These are phyloP conservation scores for Arachis stenosperma DNA, from an alignment of 306 rosid species.

Conservation along the genomic window DNA sequence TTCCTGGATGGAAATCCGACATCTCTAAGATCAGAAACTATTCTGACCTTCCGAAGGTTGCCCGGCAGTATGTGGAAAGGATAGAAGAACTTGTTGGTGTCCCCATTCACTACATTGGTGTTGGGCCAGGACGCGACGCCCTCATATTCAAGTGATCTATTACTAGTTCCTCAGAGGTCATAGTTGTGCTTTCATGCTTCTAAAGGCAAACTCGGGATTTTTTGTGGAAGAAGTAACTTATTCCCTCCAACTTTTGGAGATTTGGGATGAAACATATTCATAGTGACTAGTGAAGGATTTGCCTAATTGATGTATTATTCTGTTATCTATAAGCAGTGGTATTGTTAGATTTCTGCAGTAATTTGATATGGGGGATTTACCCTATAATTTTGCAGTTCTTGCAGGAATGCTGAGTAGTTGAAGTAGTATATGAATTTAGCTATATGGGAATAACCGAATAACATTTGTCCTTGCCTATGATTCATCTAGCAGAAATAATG, in stretches of 20 bases:
- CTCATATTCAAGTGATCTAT: constrained; percentile 66
- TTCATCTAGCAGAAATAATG: constrained; percentile 38
- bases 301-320: constrained; percentile 35
- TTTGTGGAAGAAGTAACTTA: constrained; percentile 32
- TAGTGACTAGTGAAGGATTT: constrained; percentile 43
- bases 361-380: constrained; percentile 17
- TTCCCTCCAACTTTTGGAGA: constrained; percentile 28
- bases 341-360: constrained; percentile 22
- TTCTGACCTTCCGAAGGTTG: too few species aligned
- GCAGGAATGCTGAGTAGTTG: constrained; percentile 25
- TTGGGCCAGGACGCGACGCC: constrained; percentile 97
- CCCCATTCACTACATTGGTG: constrained; percentile 91
- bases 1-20: constrained; percentile 63
- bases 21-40: constrained; percentile 64
- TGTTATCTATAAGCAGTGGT: constrained; percentile 22
- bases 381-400: constrained; percentile 27
- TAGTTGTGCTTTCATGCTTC: constrained; percentile 30
- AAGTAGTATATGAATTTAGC: constrained; percentile 17
- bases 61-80: constrained; percentile 50
- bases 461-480: constrained; percentile 16
- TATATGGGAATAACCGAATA: constrained; percentile 15
- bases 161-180: constrained; percentile 14
- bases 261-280: constrained; percentile 32
- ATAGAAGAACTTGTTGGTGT: constrained; percentile 81
- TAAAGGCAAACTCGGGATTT: constrained; percentile 40